Base-by-base conservation (phyloP, 2,329 filamentous ascomycete species). In the Trichophyton equinum region DNA sequence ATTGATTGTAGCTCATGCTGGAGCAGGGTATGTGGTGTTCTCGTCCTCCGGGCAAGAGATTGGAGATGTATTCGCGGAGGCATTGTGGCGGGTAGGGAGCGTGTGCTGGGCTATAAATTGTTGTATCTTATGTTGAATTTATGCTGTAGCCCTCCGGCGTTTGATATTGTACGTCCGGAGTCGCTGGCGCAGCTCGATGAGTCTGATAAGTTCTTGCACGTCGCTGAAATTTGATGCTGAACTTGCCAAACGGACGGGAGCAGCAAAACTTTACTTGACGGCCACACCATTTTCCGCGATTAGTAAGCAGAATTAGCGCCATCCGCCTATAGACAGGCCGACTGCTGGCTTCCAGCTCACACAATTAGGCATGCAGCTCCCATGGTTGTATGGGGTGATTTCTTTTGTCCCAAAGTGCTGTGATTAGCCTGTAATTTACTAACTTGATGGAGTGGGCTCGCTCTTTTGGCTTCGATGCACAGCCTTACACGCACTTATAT, bases 11-110 rank as follows among this genome's bases (percentile, higher is more conserved):
- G 40, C 64, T 74, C 72, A 71, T 74, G 70, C 65, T 68, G 33
- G 27, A 33, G 51, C 13, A 56, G 51, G 25, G 51, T 20, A 40
- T 57, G 74, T 68, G 69, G 69, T 66, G 71, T 65, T 63, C 67
- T 71, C 62, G 22, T 25, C n/a, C 49, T 27, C 49, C 22, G 49
- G 49, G 27, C 49, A 15, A 65, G 72, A 62, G 70, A 65, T 66
- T 67, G 72, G 57, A 81, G 67, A 47, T 73, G 78, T 69, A 81
- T 65, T 70, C 81, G 77, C 49, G 81, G 80, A 64, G 79, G 78
- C 82, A 84, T 84, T 69, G 69, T 72, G 60, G 36, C n/a, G 18
- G 27, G 30, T 22, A 40, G 20, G 5, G 30, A 18, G 18, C 11
- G 20, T 53, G 42, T 59, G 59, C 15, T 36, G 22, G 5, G 22